Base-by-base conservation (phyloP, 2,329 filamentous ascomycete genomes). In the Microdochium paspali region DNA sequence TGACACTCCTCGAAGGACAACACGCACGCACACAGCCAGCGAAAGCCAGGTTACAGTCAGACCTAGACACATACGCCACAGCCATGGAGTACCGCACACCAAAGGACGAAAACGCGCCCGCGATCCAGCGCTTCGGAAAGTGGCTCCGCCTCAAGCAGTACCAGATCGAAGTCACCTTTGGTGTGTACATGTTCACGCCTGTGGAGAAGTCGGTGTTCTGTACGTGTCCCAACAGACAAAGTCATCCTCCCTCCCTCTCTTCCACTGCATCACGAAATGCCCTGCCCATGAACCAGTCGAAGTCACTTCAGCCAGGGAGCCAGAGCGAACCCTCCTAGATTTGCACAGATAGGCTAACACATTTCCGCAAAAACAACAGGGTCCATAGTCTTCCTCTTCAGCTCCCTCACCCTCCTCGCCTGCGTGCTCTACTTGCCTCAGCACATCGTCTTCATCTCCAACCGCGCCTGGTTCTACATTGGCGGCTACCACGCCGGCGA, bases 161-260 rank as follows among this genome's bases (percentile, higher is more conserved):
- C 74, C 93, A 97, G 74, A 90, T 97, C 65, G 93, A 98, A 72
- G 91, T 97, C 65, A 96, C 91, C 12, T 93, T 94, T 68, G 85
- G 87, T 51, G 79, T 97, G 24, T 97, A 98, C 76, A 97, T 98
- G 87, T 85, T 96, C 58, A 96, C 90, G 31, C 86, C 90, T 1
- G 90, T 86, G 46, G 93, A 98, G 74, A 95, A 95, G 67, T 91
- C 95, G 69, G 84, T 95, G 59, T 95, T 97, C 70, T 97, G 93
- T 97, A 78, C 49, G 89, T 68, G 7, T 28, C 26, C 26, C 26
- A 7, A 7, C 13, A 13, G 26, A 7, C 5, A 12, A 20, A 10
- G 39, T 23, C 45, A 40, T 46, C 46, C 12, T 26, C 21, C n/a
- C 43, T 23, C 44, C 40, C 20, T 43, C 44, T 45, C 24, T 26